Evolutionary conservation across 441 rosid species (phyloP).

Genomic region (Jatropha multifida): DNA sequence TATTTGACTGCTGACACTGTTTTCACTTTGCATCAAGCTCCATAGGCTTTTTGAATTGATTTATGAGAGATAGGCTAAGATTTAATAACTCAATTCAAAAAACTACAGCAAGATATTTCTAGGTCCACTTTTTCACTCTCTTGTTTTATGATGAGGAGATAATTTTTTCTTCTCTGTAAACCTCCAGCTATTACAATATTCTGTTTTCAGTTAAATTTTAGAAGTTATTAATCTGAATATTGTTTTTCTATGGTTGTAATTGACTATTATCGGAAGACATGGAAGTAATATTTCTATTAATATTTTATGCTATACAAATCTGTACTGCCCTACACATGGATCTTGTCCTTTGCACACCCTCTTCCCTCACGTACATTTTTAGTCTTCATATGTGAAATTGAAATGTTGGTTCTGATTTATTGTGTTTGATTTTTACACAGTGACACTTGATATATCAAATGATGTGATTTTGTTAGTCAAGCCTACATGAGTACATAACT

Average conservation of each 20-base stretch:
- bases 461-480: not conserved
- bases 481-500: not conserved
- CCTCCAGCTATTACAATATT: not conserved
- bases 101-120: not conserved
- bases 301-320: not conserved
- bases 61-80: not conserved
- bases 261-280: not conserved
- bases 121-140: not conserved
- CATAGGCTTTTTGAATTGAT: not conserved
- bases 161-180: not conserved
- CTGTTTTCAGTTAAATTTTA: not conserved
- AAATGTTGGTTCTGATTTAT: not conserved
- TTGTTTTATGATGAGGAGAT: not conserved
- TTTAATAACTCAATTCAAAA: not conserved
- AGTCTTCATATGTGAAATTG: not conserved
- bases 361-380: slow-evolving; percentile 4
- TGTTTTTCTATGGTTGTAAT: not conserved
- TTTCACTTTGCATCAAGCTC: not conserved
- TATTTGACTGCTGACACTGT: not conserved
- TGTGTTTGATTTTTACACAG: not conserved
- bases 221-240: not conserved
- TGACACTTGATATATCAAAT: not conserved
- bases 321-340: not conserved
- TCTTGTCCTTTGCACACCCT: not conserved
- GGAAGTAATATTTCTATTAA: not conserved